Conservation (phyloP, 768 basidiomycete genomes). For the Tylopilus sp. region DNA sequence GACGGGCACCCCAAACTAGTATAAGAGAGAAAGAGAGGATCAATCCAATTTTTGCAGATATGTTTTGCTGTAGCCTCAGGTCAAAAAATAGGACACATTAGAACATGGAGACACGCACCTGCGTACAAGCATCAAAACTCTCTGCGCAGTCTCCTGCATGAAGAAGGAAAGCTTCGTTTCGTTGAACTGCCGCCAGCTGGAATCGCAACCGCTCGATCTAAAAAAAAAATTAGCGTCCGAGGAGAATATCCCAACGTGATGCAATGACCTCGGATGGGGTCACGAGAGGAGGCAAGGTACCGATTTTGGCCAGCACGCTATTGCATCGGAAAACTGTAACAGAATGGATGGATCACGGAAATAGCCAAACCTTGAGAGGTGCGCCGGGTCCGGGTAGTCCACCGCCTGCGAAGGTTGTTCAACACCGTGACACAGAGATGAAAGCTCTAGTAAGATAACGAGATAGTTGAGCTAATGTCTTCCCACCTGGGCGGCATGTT, state of each 20-base stretch:
- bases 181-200: constrained; percentile 77
- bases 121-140: constrained; percentile 87
- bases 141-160: constrained; percentile 99
- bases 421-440: background rate
- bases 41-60: constrained; percentile 82
- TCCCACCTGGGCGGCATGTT: constrained; percentile 70
- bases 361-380: constrained; percentile 50
- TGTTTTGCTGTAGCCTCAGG: constrained; percentile 61
- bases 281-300: constrained; percentile 82
- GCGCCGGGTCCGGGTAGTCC: constrained; percentile 59
- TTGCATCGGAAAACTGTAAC: background rate
- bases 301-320: constrained; percentile 79
- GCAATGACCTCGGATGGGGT: constrained; percentile 81
- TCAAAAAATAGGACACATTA: constrained; percentile 7
- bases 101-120: constrained; percentile 44
- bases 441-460: background rate
- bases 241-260: constrained; percentile 2
- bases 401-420: constrained; percentile 48
- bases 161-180: constrained; percentile 86
- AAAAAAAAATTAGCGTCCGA: constrained; percentile 25
- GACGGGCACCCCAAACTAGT: constrained; percentile 87
- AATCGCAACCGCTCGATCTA: constrained; percentile 82
- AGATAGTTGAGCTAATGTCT: background rate
- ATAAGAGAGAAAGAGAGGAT: constrained; percentile 95
- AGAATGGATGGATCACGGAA: background rate